Conservation (phyloP, 2,329 filamentous ascomycete species). For the Nothophoma quercina region DNA sequence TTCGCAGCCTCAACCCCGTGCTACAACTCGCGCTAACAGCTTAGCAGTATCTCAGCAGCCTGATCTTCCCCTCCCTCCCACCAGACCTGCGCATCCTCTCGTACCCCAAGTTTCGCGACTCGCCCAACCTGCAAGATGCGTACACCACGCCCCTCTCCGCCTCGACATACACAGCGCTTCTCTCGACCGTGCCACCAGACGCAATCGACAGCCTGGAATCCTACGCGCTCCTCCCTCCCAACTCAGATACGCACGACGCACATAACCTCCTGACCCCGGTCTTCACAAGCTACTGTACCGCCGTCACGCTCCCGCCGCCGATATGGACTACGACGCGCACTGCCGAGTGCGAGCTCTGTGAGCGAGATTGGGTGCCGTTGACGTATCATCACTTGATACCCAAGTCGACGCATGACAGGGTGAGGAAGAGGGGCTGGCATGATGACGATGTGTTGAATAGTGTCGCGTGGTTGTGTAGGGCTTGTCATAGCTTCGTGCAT, state of each 20-base stretch:
- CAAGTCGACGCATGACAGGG: constrained; percentile 77
- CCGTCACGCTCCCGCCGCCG: constrained; percentile 68
- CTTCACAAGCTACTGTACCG: constrained; percentile 67
- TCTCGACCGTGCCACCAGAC: constrained; percentile 62
- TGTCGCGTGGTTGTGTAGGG: constrained; percentile 85
- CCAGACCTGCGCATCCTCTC: constrained; percentile 66
- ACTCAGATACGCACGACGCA: constrained; percentile 48
- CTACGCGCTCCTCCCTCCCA: constrained; percentile 68
- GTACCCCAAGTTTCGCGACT: constrained; percentile 63
- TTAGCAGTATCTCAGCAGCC: constrained; percentile 70
- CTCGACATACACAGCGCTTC: constrained; percentile 58
- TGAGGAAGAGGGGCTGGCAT: constrained; percentile 80
- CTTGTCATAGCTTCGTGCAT: constrained; percentile 86
- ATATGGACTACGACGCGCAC: constrained; percentile 66
- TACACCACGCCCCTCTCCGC: constrained; percentile 67
- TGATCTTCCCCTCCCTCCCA: constrained; percentile 73
- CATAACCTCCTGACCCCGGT: constrained; percentile 68
- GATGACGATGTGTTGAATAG: constrained; percentile 75
- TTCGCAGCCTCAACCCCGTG: not conserved
- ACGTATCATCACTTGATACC: constrained; percentile 90
- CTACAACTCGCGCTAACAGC: too few relatives aligned
- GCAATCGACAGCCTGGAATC: constrained; percentile 72
- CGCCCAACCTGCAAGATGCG: constrained; percentile 57
- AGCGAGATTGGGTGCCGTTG: constrained; percentile 74
- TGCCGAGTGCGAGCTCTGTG: constrained; percentile 75